These are phyloP conservation scores for Ustilago esculenta DNA, from an alignment of 1,284 basidiomycete genomes.

Conservation along the genomic window DNA sequence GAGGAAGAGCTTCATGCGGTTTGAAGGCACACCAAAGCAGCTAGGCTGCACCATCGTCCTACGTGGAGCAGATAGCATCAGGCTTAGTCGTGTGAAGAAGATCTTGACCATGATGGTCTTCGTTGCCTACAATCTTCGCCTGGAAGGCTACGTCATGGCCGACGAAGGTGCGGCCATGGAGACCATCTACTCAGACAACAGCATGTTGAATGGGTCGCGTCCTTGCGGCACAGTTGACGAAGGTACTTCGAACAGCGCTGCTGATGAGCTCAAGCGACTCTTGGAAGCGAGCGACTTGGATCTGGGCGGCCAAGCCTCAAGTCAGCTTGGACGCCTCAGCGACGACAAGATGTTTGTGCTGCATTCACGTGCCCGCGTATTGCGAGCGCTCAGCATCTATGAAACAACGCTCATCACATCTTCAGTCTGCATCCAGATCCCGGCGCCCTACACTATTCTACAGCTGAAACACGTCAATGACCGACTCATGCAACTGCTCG, in stretches of 20 bases:
- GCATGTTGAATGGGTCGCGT: conserved; percentile 27
- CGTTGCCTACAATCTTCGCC: conserved; percentile 86
- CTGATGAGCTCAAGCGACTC: conserved; percentile 32
- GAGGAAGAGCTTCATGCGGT: conserved; percentile 95
- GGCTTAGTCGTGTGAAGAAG: conserved; percentile 85
- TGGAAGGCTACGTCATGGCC: conserved; percentile 93
- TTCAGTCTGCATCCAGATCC: conserved; percentile 52
- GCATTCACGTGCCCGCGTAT: conserved; percentile 31
- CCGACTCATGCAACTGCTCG: conserved; percentile 46
- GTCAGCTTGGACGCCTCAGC: conserved; percentile 17
- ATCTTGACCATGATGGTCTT: conserved; percentile 90
- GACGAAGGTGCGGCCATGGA: conserved; percentile 73
- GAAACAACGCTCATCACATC: conserved; percentile 55
- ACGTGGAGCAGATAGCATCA: conserved; percentile 84
- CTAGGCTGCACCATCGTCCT: conserved; percentile 94
- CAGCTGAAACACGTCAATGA: conserved; percentile 53
- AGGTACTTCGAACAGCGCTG: conserved; percentile 19
- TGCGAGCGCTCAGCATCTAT: conserved; percentile 49
- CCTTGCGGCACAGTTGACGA: conserved; percentile 32
- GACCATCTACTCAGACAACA: conserved; percentile 46
- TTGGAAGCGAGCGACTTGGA: conserved; percentile 10
- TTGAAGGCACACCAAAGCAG: conserved; percentile 84
- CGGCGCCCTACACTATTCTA: conserved; percentile 48
- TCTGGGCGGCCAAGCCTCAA: conserved; percentile 11
- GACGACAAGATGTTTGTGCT: conserved; percentile 36